Conservation (phyloP, 1,284 basidiomycete genomes). For the Peniophora sp. region DNA sequence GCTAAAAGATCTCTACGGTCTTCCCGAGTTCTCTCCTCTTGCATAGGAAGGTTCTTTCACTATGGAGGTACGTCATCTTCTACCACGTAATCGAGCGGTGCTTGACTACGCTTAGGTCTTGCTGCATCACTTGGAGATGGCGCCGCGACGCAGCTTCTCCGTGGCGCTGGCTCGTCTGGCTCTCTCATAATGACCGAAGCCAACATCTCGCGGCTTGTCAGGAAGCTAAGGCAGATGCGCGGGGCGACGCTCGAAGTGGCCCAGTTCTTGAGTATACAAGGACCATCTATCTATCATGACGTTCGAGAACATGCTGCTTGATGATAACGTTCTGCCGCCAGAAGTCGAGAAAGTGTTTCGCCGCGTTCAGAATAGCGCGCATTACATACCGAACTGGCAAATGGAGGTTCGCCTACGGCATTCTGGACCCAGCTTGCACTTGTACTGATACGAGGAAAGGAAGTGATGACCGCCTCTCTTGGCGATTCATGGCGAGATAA, state of each 20-base stretch:
- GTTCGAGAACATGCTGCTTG: not conserved
- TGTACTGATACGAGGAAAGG: conserved; percentile 28
- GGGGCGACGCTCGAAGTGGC: conserved; percentile 96
- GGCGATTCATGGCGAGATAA: conserved; percentile 69
- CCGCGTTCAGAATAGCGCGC: conserved; percentile 89
- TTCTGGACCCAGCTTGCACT: conserved; percentile 1
- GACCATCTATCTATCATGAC: conserved; percentile 30
- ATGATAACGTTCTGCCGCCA: conserved; percentile 63
- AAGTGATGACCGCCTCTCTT: conserved; percentile 71
- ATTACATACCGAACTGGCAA: conserved; percentile 99
- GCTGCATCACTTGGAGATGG: conserved; percentile 69
- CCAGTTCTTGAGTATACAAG: conserved; percentile 97
- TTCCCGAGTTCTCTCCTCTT: conserved; percentile 82
- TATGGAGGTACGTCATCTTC: conserved; percentile 68
- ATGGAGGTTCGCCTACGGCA: conserved; percentile 59
- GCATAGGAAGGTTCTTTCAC: conserved; percentile 82
- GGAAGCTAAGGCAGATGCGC: conserved; percentile 90
- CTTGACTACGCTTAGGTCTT: conserved; percentile 44
- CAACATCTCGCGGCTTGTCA: conserved; percentile 85
- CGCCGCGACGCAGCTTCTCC: conserved; percentile 42
- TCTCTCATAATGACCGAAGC: conserved; percentile 82
- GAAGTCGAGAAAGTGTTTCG: conserved; percentile 88
- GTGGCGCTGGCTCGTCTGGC: conserved; percentile 19
- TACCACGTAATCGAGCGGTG: no score
- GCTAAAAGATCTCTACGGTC: conserved; percentile 45